Conservation (phyloP, 2,329 filamentous ascomycete species). For the Fusarium vanettenii region DNA sequence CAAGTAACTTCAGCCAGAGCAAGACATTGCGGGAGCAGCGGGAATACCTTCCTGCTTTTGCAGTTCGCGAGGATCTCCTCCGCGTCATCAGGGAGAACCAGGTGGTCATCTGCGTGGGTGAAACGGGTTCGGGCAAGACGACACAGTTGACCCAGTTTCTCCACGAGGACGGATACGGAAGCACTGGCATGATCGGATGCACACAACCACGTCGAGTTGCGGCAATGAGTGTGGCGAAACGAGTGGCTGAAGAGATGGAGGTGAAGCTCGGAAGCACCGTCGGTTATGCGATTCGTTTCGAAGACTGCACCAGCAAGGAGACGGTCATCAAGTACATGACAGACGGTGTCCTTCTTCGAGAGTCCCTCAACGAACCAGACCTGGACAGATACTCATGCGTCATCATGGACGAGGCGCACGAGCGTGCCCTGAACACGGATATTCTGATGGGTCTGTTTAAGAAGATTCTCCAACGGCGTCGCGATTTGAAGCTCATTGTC, state of each 20-base stretch:
- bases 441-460: conserved; percentile 98
- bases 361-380: conserved; percentile 92
- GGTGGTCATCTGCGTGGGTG: conserved; percentile 94
- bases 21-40: conserved; percentile 92
- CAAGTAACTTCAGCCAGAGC: conserved; percentile 92
- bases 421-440: conserved; percentile 95
- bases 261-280: conserved; percentile 88
- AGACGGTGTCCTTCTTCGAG: conserved; percentile 91
- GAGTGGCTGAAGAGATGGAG: conserved; percentile 98
- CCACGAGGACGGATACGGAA: conserved; percentile 93
- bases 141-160: conserved; percentile 97
- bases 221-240: conserved; percentile 98
- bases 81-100: conserved; percentile 96
- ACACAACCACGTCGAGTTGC: conserved; percentile 97
- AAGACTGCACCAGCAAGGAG: conserved; percentile 96
- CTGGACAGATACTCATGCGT: conserved; percentile 97
- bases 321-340: conserved; percentile 99
- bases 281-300: conserved; percentile 97
- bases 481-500: conserved; percentile 95
- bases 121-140: conserved; percentile 97
- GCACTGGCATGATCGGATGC: conserved; percentile 90
- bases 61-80: conserved; percentile 91
- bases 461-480: conserved; percentile 89
- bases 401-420: conserved; percentile 99
- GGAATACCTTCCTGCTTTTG: conserved; percentile 94